phyloP scores from a whole-genome alignment of 805 yeast species.

The Saitoella complicata region DNA sequence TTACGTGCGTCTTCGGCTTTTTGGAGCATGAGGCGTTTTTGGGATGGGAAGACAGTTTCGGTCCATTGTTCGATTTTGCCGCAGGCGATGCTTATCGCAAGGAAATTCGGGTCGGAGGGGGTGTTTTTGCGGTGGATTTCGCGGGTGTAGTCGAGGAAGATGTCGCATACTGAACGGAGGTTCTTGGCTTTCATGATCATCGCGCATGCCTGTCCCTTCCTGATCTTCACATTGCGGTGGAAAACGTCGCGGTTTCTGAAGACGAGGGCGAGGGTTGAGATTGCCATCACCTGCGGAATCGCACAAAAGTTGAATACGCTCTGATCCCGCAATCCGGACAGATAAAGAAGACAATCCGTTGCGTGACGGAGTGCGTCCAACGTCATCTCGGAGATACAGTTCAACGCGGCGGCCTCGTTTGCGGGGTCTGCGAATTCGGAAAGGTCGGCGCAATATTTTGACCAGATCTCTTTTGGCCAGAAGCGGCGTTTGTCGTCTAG shows the following conservation, averaged over 20 bases:
- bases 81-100: conserved; percentile 67
- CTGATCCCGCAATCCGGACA: conserved; percentile 63
- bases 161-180: conserved; percentile 54
- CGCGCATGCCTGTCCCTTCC: conserved; percentile 64
- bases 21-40: conserved; percentile 1
- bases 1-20: conserved; percentile 1
- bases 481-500: conserved; percentile 80
- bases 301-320: conserved; percentile 83
- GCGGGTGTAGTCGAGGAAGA: conserved; percentile 60
- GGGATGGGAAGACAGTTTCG: conserved; percentile 27
- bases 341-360: conserved; percentile 56
- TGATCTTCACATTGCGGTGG: conserved; percentile 60
- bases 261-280: conserved; percentile 77
- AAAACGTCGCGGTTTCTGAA: conserved; percentile 67
- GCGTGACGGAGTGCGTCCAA: conserved; percentile 65
- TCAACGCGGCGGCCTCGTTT: conserved; percentile 37
- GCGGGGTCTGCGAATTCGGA: conserved; percentile 41
- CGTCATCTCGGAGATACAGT: conserved; percentile 69
- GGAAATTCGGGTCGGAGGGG: conserved; percentile 73
- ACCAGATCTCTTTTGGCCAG: conserved; percentile 94
- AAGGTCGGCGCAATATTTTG: conserved; percentile 49
- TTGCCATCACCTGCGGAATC: conserved; percentile 98
- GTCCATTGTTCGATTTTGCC: conserved; percentile 81
- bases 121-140: conserved; percentile 63
- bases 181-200: conserved; percentile 61